phyloP scores from a whole-genome alignment of 306 rosid genomes.

The Pyrus bretschneideri region DNA sequence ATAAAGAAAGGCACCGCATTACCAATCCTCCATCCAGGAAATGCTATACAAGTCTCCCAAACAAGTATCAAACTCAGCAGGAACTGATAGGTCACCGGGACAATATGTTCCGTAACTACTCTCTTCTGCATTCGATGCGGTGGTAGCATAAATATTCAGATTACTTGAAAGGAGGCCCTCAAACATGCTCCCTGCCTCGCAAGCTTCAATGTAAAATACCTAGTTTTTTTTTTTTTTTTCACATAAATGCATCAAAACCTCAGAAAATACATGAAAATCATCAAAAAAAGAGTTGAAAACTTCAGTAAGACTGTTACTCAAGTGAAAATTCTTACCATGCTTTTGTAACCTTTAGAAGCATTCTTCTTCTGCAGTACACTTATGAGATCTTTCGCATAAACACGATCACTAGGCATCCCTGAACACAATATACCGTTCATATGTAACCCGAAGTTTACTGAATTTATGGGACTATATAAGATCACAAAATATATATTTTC shows the following conservation, averaged over 20 bases:
- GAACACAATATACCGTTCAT: not conserved
- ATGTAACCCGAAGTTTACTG: constrained; percentile 37
- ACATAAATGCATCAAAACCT: not conserved
- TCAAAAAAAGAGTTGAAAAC: not conserved
- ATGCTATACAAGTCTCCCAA: no score
- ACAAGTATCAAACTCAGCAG: no score
- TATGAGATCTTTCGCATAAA: constrained; percentile 34
- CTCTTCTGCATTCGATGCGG: no score
- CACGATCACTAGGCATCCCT: constrained; percentile 34
- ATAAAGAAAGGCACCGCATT: not conserved
- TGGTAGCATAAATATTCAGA: no score
- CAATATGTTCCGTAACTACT: no score
- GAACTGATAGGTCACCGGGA: no score
- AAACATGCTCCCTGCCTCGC: constrained; percentile 51
- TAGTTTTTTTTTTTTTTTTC: not conserved
- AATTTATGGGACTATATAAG: constrained; percentile 12
- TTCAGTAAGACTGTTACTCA: no score
- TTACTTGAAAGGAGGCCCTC: no score
- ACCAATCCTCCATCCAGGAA: constrained; percentile 36
- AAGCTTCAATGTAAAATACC: constrained; percentile 74
- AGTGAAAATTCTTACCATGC: constrained; percentile 28
- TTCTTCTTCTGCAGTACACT: constrained; percentile 46
- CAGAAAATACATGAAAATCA: not conserved
- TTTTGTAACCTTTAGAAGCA: constrained; percentile 35
- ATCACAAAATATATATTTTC: no score